Evolutionary conservation across 2,329 filamentous ascomycete genomes (phyloP), one percentile per base, ranked within the genome.

Genomic region (Tolypocladium ovalisporum): DNA sequence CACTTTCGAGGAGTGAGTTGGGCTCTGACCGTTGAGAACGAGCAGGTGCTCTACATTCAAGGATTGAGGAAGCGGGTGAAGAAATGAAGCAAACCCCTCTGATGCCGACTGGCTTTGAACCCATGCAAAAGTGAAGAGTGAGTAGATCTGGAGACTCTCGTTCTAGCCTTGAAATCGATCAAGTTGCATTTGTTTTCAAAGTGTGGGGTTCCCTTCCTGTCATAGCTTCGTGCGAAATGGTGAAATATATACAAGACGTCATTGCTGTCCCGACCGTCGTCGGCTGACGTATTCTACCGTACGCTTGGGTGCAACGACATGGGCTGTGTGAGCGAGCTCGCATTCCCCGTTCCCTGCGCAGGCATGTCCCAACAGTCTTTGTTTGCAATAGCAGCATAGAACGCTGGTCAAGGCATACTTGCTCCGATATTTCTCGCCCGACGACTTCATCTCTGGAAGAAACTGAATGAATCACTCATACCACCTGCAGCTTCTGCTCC

Each of bases 401-500:
- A 17, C 24, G 13, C 22, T 6, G 22, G 24, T 47, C 13, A 13
- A 6, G 19, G 6, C 13, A 13, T 27, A 17, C 42, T 27, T 17
- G 8, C 44, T 19, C 8, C 17, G 29, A 51, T 8, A 8, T 13
- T 19, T 32, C 19, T 10, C 17, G 15, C 13, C 7, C 5, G 3
- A 2, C 12, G 1, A 27, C 17, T 32, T 27, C 27, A 47, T 27
- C 24, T 17, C n/a, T 47, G 13, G 17, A 37, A 4, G 36, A n/a
- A n/a, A n/a, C n/a, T n/a, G n/a, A n/a, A n/a, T n/a, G n/a, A n/a
- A 9, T 29, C 22, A 36, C 17, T 54, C 53, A 59, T 24, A 40
- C 53, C n/a, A 49, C 19, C 36, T 47, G 29, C 13, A 58, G 60
- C 57, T 65, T 66, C 27, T 67, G 62, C 58, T 75, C 68, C 55